Base-by-base conservation (phyloP, 371 early-diverging fungal species). In the Syncephalastrum monosporum region DNA sequence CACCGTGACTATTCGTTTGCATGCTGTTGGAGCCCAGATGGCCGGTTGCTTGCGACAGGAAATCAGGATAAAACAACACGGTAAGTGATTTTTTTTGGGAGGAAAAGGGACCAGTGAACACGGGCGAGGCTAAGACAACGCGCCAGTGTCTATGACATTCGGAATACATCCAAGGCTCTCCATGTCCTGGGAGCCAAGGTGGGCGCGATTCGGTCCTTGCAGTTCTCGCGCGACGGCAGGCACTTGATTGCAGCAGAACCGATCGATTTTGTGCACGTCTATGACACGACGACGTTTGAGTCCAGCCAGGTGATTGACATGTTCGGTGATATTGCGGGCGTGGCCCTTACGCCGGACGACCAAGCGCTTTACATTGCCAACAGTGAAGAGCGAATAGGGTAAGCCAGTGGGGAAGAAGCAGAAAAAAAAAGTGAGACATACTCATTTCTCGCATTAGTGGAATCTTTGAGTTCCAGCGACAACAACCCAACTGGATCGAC, bases 251-350 rank as follows among this genome's bases (percentile, higher is more conserved):
- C 87, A 49, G 87, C 92, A 43, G 89, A 87, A 65, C 83, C 91
- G 0, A 84, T 87, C 21, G 89, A 93, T 58, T 90, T 77, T 71
- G 89, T 94, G 15, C 92, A 92, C 61, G 60, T 94, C 3, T 84
- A 84, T 21, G 91, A 91, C 42, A 66, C 81, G 2, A 43, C 59
- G 0, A 47, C 58, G 7, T 84, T 77, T 54, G 65, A 62, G 5
- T 52, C 58, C 4, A 74, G 81, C 13, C 94, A 94, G 72, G 78
- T 82, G 19, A 79, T 94, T 47, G 91, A 89, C 60, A 83, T 94
- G 69, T 86, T 92, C 74, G 95, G 95, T 4, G 93, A 93, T 52
- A 81, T 91, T 29, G 74, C 90, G 0, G 94, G 94, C 1, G 81
- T 82, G 54, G 75, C 63, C 7, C 53, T 81, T 24, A 78, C 80